Percentiles rank a stretch among this genome's conserved stretches.
Evolutionary conservation across 2,329 filamentous ascomycete genomes (phyloP).

Genomic region (Mycosphaerella arachidis): DNA sequence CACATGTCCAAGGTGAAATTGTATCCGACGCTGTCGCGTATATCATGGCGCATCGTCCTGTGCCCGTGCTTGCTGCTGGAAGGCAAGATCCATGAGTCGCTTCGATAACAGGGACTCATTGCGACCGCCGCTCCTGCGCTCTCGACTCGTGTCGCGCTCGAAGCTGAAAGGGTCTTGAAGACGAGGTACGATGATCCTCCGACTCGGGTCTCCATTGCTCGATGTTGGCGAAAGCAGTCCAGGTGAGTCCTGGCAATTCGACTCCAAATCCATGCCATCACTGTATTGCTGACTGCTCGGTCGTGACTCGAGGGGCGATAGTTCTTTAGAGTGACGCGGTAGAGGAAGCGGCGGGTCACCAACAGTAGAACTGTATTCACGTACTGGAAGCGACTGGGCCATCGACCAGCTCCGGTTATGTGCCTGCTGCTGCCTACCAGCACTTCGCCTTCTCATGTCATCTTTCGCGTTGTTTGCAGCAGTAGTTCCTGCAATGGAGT

Average conservation of each 20-base stretch:
- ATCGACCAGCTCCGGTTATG: conserved; percentile 5
- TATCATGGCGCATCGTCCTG: not conserved
- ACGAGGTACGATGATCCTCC: not conserved
- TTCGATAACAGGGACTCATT: conserved; percentile 60
- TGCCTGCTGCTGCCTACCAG: conserved; percentile 8
- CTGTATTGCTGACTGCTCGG: conserved; percentile 27
- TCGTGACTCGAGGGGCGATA: conserved; percentile 28
- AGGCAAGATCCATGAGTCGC: conserved; percentile 58
- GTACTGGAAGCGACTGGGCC: conserved; percentile 24
- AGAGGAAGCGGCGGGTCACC: conserved; percentile 21
- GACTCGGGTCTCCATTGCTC: conserved; percentile 11
- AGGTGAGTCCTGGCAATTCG: conserved; percentile 18
- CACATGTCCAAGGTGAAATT: not conserved
- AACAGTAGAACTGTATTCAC: conserved; percentile 22
- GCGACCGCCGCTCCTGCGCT: conserved; percentile 65
- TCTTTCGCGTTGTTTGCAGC: conserved; percentile 10
- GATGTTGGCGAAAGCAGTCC: conserved; percentile 19
- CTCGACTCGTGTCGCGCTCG: conserved; percentile 46
- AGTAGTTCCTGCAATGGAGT: conserved; percentile 31
- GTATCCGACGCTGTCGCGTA: not conserved
- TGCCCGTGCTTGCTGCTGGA: conserved; percentile 11
- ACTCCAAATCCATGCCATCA: conserved; percentile 25
- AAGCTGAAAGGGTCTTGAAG: conserved; percentile 26
- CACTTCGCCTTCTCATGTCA: conserved; percentile 15
- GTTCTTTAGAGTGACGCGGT: conserved; percentile 22